These are phyloP conservation scores for Lindgomyces ingoldianus DNA, from an alignment of 495 filamentous ascomycete species.

Conservation along the genomic window DNA sequence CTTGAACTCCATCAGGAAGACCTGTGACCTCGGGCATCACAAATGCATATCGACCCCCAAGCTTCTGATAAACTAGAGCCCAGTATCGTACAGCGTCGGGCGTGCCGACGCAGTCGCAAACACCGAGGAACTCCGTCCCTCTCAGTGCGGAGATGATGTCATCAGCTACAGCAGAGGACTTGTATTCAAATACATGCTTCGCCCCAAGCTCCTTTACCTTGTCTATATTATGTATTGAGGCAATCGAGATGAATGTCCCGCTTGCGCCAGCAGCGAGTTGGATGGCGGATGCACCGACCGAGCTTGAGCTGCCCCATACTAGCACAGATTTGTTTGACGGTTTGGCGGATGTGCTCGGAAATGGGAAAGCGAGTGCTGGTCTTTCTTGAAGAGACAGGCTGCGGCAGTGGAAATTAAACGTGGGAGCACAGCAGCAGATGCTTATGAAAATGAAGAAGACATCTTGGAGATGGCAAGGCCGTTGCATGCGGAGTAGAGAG, in stretches of 20 bases:
- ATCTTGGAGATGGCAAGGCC: conserved; percentile 48
- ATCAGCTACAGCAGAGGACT: conserved; percentile 41
- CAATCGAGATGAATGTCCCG: conserved; percentile 59
- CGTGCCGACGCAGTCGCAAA: conserved; percentile 42
- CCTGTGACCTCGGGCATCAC: conserved; percentile 27
- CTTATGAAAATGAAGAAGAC: conserved; percentile 51
- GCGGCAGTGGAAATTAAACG: conserved; percentile 58
- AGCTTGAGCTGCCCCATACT: conserved; percentile 62
- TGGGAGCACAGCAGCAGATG: conserved; percentile 54
- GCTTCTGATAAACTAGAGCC: conserved; percentile 38
- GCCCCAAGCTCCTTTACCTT: conserved; percentile 58
- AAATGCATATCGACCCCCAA: conserved; percentile 37
- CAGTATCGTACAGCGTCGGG: conserved; percentile 20
- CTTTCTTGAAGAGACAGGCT: conserved; percentile 51
- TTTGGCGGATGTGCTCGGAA: conserved; percentile 40
- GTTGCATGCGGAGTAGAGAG: conserved; percentile 50
- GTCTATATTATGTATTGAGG: conserved; percentile 56
- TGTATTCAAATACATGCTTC: conserved; percentile 60
- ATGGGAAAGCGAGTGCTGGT: conserved; percentile 48
- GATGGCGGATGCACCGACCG: conserved; percentile 62
- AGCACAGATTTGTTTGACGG: conserved; percentile 50
- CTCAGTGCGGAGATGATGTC: conserved; percentile 45
- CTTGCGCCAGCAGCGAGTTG: conserved; percentile 63
- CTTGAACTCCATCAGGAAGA: conserved; percentile 38
- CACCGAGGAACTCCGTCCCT: conserved; percentile 38